These are phyloP conservation scores for Hericium coralloides DNA, from an alignment of 768 basidiomycete genomes.

Conservation along the genomic window DNA sequence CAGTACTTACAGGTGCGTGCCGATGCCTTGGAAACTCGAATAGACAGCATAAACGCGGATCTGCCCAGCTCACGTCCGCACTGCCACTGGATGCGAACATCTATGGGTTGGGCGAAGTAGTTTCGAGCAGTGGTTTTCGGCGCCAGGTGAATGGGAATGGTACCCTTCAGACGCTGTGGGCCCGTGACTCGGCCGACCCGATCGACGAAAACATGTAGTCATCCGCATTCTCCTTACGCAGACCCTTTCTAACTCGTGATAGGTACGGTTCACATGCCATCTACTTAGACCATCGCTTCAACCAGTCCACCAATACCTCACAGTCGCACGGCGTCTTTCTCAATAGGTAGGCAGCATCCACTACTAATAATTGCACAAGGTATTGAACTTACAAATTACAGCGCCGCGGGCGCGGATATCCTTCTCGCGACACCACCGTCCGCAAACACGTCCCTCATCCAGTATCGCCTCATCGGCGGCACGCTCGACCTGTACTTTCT, in stretches of 20 bases:
- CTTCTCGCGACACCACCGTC: conserved; percentile 50
- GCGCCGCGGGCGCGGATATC: conserved; percentile 64
- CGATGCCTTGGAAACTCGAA: background rate
- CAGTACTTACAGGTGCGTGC: conserved; percentile 58
- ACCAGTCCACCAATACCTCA: conserved; percentile 38
- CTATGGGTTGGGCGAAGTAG: conserved; percentile 70
- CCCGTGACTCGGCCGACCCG: conserved; percentile 52
- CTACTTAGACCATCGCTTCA: conserved; percentile 67
- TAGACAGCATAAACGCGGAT: background rate
- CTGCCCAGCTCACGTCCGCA: conserved; percentile 46
- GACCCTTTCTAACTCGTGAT: conserved; percentile 1
- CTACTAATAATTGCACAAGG: background rate
- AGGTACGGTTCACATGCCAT: conserved; percentile 70
- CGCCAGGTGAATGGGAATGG: conserved; percentile 48
- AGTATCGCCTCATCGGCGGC: conserved; percentile 71
- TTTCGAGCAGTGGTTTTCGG: conserved; percentile 61
- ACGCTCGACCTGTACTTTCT: conserved; percentile 76
- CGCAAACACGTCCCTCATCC: conserved; percentile 49
- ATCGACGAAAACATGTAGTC: conserved; percentile 58
- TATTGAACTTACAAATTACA: conserved; percentile 16
- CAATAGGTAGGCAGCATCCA: conserved; percentile 36
- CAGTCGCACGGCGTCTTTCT: conserved; percentile 72
- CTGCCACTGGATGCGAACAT: conserved; percentile 62
- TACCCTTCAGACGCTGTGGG: conserved; percentile 63
- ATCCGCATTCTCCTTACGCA: background rate